phyloP scores from a whole-genome alignment of 2,329 filamentous ascomycete genomes.

The Acrocalymma vagum region DNA sequence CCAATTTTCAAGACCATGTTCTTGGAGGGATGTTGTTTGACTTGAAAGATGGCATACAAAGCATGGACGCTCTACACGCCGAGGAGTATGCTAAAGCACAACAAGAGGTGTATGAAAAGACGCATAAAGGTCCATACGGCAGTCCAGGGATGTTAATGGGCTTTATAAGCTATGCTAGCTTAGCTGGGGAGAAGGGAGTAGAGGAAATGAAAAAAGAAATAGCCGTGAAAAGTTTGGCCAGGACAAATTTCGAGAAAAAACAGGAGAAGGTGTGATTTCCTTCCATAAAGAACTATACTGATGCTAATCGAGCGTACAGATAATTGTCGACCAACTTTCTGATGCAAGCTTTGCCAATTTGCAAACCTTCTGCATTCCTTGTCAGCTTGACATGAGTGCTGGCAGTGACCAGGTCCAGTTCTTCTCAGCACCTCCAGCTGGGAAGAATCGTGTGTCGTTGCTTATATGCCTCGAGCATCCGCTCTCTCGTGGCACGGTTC shows the following conservation, averaged over 20 bases:
- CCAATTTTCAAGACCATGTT: conserved; percentile 37
- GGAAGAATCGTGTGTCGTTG: conserved; percentile 32
- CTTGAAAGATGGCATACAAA: conserved; percentile 34
- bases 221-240: conserved; percentile 39
- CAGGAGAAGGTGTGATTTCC: conserved; percentile 35
- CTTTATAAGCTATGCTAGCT: conserved; percentile 35
- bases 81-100: conserved; percentile 45
- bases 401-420: conserved; percentile 37
- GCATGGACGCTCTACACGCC: conserved; percentile 43
- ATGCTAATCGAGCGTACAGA: conserved; percentile 2
- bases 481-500: conserved; percentile 42
- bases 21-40: conserved; percentile 24
- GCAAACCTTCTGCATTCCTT: conserved; percentile 35
- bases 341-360: conserved; percentile 19
- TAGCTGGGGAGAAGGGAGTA: conserved; percentile 14
- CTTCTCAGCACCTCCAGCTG: conserved; percentile 39
- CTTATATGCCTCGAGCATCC: conserved; percentile 43
- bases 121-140: conserved; percentile 41
- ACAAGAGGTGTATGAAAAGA: conserved; percentile 42
- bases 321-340: conserved; percentile 34
- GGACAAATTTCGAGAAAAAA: conserved; percentile 44
- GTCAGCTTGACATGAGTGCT: conserved; percentile 36
- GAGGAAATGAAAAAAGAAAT: conserved; percentile 34
- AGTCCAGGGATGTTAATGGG: conserved; percentile 40
- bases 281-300: neutral